These are phyloP conservation scores for Coemansia sp. DNA, from an alignment of 192 early-diverging fungal species.

Conservation along the genomic window DNA sequence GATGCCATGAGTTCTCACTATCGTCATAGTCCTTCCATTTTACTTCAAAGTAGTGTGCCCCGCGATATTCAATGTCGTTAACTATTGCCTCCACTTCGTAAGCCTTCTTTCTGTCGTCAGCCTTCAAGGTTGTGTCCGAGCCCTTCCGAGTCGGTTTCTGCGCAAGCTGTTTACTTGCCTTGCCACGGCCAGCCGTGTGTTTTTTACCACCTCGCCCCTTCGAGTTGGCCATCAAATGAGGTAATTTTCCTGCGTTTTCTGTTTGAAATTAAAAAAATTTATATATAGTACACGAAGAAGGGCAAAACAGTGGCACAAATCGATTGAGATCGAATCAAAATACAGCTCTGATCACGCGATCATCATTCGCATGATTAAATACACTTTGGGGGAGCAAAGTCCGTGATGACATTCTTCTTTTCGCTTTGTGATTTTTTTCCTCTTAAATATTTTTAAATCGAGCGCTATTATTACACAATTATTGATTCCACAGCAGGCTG, in stretches of 20 bases:
- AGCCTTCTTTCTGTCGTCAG: background rate
- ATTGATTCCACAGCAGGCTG: background rate
- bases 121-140: background rate
- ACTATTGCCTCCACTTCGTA: slow-evolving; percentile 28
- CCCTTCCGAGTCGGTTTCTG: background rate
- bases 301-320: background rate
- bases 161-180: background rate
- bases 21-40: slow-evolving; percentile 19
- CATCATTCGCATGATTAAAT: background rate
- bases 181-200: background rate
- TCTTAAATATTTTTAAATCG: background rate
- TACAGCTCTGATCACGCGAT: background rate
- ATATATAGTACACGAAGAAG: background rate
- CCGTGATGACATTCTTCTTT: background rate
- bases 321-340: background rate
- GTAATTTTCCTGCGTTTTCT: background rate
- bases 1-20: slow-evolving; percentile 25
- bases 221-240: background rate
- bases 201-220: background rate
- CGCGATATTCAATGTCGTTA: slow-evolving; percentile 11
- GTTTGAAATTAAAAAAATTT: background rate
- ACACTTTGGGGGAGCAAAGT: background rate
- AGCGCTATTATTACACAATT: background rate
- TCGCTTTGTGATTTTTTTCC: background rate
- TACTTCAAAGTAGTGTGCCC: slow-evolving; percentile 25